Conservation (phyloP, 805 yeast species). For the Barnettozyma populi region DNA sequence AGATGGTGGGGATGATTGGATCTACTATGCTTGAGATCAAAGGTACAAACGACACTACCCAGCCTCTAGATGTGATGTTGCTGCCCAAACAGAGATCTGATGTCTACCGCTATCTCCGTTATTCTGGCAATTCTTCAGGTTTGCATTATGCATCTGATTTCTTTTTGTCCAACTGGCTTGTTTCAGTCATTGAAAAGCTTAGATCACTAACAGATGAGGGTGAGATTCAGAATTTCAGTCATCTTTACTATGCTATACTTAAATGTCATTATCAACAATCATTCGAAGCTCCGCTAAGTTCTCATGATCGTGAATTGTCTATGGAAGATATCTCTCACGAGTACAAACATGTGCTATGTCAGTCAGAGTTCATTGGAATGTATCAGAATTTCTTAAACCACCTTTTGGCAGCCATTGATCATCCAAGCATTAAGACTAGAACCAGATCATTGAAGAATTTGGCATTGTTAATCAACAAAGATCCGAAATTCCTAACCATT, state of each 20-base stretch:
- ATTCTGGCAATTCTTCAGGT: background rate
- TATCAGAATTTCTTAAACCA: conserved; percentile 51
- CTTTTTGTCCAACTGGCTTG: conserved; percentile 21
- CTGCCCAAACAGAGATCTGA: conserved; percentile 1
- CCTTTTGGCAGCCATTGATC: conserved; percentile 42
- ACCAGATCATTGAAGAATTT: conserved; percentile 64
- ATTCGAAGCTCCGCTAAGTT: background rate
- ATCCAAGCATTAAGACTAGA: conserved; percentile 46
- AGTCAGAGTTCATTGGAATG: conserved; percentile 20
- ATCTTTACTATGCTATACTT: background rate
- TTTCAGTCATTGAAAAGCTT: background rate
- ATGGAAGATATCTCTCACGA: background rate
- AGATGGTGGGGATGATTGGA: conserved; percentile 58
- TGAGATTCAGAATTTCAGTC: background rate
- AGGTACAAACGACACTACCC: conserved; percentile 13
- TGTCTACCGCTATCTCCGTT: conserved; percentile 6
- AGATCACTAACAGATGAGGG: background rate
- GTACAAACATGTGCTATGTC: conserved; percentile 6
- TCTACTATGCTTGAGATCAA: conserved; percentile 38
- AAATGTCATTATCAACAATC: conserved; percentile 3
- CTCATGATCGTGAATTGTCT: background rate
- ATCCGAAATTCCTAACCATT: conserved; percentile 44
- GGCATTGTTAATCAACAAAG: conserved; percentile 47
- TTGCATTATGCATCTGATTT: conserved; percentile 7
- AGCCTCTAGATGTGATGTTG: background rate